These are phyloP conservation scores for Starmera caribaea DNA, from an alignment of 805 yeast species.

Conservation along the genomic window DNA sequence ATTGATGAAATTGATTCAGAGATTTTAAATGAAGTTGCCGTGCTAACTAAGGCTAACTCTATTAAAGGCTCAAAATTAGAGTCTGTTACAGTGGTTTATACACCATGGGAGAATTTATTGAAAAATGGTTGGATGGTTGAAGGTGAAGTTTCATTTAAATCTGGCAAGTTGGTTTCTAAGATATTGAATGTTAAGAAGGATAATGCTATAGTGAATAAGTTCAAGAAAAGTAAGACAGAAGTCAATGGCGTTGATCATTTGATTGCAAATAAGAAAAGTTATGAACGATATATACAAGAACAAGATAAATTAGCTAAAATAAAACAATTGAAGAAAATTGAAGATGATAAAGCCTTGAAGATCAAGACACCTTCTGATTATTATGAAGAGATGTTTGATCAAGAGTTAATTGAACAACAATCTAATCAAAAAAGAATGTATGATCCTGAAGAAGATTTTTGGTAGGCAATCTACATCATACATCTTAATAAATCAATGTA, in stretches of 20 bases:
- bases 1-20: slow-evolving; percentile 42
- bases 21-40: slow-evolving; percentile 48
- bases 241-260: slow-evolving; percentile 21
- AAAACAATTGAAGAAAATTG: slow-evolving; percentile 25
- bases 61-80: slow-evolving; percentile 66
- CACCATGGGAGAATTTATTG: slow-evolving; percentile 64
- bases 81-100: slow-evolving; percentile 56
- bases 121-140: slow-evolving; percentile 65
- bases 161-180: slow-evolving; percentile 42
- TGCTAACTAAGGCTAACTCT: slow-evolving; percentile 68
- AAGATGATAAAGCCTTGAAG: slow-evolving; percentile 28
- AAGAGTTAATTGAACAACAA: slow-evolving; percentile 31
- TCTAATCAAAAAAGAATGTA: slow-evolving; percentile 39
- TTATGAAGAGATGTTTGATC: slow-evolving; percentile 39
- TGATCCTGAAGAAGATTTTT: slow-evolving; percentile 50
- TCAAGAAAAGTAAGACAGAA: slow-evolving; percentile 58
- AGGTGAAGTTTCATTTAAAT: slow-evolving; percentile 71
- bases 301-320: slow-evolving; percentile 16
- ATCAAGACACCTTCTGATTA: slow-evolving; percentile 30
- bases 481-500: no score
- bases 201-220: slow-evolving; percentile 48
- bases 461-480: slow-evolving; percentile 18
- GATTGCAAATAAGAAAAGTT: slow-evolving; percentile 27
- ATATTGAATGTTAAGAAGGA: slow-evolving; percentile 46
- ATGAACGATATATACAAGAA: slow-evolving; percentile 18